These are phyloP conservation scores for Rhizopus sp. DNA, from an alignment of 371 early-diverging fungal species.

Conservation along the genomic window DNA sequence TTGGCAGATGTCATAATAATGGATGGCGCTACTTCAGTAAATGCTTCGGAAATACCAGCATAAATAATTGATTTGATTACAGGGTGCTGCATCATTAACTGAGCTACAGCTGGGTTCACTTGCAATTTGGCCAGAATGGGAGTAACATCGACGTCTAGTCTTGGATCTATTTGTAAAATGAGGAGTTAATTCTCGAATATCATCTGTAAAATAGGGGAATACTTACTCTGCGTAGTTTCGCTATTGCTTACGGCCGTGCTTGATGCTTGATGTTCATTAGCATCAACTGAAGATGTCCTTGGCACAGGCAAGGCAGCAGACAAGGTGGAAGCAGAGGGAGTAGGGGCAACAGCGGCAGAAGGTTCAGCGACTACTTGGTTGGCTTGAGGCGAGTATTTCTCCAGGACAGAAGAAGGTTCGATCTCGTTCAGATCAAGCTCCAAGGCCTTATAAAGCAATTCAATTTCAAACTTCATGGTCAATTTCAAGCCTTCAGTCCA, in stretches of 20 bases:
- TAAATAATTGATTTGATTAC: slow-evolving; percentile 86
- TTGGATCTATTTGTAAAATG: slow-evolving; percentile 1
- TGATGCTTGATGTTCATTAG: not conserved
- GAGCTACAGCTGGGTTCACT: slow-evolving; percentile 49
- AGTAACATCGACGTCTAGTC: slow-evolving; percentile 33
- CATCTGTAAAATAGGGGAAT: not conserved
- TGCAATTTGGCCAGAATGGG: slow-evolving; percentile 33
- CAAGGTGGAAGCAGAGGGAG: not conserved
- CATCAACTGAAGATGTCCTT: not conserved
- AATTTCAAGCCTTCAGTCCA: slow-evolving; percentile 90
- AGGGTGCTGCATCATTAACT: slow-evolving; percentile 84
- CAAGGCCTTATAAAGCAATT: slow-evolving; percentile 90
- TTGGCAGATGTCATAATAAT: slow-evolving; percentile 90
- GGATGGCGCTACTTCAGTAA: slow-evolving; percentile 61
- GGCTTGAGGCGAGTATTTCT: slow-evolving; percentile 57
- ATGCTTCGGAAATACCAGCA: slow-evolving; percentile 41
- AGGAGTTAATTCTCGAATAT: not conserved
- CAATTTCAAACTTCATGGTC: slow-evolving; percentile 95
- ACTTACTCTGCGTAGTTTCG: not conserved
- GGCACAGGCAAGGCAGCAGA: slow-evolving; percentile 1
- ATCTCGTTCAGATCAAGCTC: slow-evolving; percentile 84
- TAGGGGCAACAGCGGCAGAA: not conserved
- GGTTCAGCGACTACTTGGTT: not conserved
- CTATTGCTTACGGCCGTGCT: not conserved
- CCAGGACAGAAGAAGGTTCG: slow-evolving; percentile 72